These are phyloP conservation scores for Fusarium dlaminii DNA, from an alignment of 2,329 filamentous ascomycete species.

Conservation along the genomic window DNA sequence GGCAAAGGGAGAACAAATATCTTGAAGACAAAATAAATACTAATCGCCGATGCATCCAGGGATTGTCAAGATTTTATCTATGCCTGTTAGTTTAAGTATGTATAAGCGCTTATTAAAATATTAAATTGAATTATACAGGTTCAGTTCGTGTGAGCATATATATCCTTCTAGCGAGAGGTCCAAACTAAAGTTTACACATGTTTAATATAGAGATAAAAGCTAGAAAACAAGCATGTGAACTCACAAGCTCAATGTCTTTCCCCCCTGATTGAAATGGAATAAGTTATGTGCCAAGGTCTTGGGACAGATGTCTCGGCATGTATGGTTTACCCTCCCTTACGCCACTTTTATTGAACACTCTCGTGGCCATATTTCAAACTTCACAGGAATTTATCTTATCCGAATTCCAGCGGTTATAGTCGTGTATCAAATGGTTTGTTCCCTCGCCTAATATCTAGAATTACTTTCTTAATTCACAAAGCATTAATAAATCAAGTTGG, in stretches of 20 bases:
- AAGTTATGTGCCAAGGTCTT: background rate
- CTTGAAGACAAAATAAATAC: background rate
- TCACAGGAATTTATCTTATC: rapidly evolving
- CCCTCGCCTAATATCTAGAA: rapidly evolving
- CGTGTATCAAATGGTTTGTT: rapidly evolving
- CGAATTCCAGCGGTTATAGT: rapidly evolving
- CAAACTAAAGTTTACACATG: rapidly evolving
- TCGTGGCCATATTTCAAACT: background rate
- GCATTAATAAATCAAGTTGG: rapidly evolving
- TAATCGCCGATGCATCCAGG: background rate
- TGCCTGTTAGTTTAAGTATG: rapidly evolving
- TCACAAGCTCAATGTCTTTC: rapidly evolving
- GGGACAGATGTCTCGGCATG: background rate
- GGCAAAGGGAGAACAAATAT: background rate
- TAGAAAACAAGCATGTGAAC: rapidly evolving
- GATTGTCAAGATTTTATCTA: background rate
- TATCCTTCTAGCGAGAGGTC: rapidly evolving
- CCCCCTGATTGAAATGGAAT: background rate
- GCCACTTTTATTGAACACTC: background rate
- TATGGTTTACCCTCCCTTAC: background rate
- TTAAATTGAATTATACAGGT: rapidly evolving
- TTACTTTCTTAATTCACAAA: too few relatives aligned
- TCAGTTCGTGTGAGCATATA: background rate
- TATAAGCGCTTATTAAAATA: rapidly evolving
- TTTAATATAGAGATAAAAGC: rapidly evolving